phyloP scores from a whole-genome alignment of 768 basidiomycete genomes.

The Lentinula boryana region DNA sequence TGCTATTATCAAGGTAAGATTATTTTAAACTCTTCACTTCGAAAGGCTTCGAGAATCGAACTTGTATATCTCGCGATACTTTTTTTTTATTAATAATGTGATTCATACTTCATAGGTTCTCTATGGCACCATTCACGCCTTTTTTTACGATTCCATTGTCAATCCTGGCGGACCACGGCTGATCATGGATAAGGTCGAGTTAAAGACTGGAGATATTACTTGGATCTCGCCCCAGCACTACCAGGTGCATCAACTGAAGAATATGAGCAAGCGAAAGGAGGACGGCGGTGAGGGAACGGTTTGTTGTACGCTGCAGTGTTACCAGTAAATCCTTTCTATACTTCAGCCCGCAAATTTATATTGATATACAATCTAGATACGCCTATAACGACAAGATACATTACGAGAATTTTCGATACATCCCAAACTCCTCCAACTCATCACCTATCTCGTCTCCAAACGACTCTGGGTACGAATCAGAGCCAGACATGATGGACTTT shows the following conservation, averaged over 20 bases:
- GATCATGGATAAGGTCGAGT: background rate
- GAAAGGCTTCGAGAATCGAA: background rate
- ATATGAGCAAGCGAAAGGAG: background rate
- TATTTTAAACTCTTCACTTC: background rate
- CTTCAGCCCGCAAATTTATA: background rate
- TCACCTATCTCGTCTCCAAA: background rate
- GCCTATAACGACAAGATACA: background rate
- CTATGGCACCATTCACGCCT: slow-evolving; percentile 14
- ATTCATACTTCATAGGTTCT: slow-evolving; percentile 3
- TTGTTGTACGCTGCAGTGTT: background rate
- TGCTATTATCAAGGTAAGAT: slow-evolving; percentile 16
- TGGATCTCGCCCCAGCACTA: slow-evolving; percentile 15
- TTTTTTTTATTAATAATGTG: background rate
- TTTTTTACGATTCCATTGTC: slow-evolving; percentile 9
- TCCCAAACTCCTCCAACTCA: background rate
- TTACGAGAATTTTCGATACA: background rate
- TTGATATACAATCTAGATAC: background rate
- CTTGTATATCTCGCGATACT: background rate
- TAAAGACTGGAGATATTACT: slow-evolving; percentile 13
- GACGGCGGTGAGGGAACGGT: background rate
- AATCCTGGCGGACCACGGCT: background rate
- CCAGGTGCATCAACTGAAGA: slow-evolving; percentile 13
- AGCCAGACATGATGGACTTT: background rate
- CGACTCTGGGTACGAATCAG: background rate
- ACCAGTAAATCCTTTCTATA: background rate